Evolutionary conservation across 805 yeast genomes (phyloP), one percentile per base, ranked within the genome.

Genomic region (Teunomyces panamensis): DNA sequence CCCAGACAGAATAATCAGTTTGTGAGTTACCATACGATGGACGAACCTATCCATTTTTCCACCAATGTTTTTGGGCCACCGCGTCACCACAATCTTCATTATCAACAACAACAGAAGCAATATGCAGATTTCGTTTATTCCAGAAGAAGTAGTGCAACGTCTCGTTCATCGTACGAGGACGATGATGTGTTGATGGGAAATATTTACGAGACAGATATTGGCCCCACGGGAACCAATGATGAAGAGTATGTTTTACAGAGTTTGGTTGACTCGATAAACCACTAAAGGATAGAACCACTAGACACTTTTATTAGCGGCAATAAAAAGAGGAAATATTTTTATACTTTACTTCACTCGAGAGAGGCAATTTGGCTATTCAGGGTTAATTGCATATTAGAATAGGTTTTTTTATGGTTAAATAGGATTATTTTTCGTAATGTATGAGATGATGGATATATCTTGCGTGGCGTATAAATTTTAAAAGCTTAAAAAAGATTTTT

Each of bases 211-310:
- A 35, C 13, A 14, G 47, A 43, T n/a, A 17, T 33, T 13, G 33
- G 16, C 14, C 24, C 51, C 5, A 28, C 20, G 6, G 51, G 45
- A 9, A 16, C 9, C 20, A 42, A 42, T 17, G 53, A 42, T 14
- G 63, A 57, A 39, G 59, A 64, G 45, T 64, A 67, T 48, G 72
- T 72, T 45, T 58, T 70, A 53, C 65, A 71, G 52, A 66, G 73
- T 13, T 64, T 72, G 49, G 75, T 71, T 42, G 76, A 72, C 49
- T 70, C 73, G 24, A 67, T 72, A 36, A 67, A 71, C 54, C 67
- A 67, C 45, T 69, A 46, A 42, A 39, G 26, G 28, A 30, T 17
- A 39, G 34, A 39, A 24, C 13, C 24, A 16, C 39, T 17, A 24
- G 27, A 24, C 27, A 36, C 8, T 17, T 16, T 17, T 32, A 13